These are phyloP conservation scores for Mortierella sp. DNA, from an alignment of 371 early-diverging fungal genomes.

Conservation along the genomic window DNA sequence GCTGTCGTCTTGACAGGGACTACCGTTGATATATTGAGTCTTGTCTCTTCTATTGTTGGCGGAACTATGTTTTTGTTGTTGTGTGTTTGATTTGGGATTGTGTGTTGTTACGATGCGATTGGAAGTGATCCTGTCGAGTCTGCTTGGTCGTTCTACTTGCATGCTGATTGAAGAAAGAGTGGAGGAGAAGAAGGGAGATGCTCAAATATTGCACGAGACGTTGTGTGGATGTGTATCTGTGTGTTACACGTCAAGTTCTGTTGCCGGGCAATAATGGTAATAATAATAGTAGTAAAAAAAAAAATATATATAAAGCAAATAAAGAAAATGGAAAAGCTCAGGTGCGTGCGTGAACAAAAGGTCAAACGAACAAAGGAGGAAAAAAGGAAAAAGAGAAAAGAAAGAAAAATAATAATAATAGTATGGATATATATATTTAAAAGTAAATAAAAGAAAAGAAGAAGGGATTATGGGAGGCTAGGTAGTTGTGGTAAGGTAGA, in stretches of 20 bases:
- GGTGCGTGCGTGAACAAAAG: background rate
- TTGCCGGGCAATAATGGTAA: background rate
- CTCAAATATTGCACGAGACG: background rate
- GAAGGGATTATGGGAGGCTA: conserved; percentile 4
- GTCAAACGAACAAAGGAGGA: conserved; percentile 4
- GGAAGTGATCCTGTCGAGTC: conserved; percentile 21
- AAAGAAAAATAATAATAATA: conserved; percentile 4
- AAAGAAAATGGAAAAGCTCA: background rate
- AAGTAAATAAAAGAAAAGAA: background rate
- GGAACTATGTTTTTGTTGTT: conserved; percentile 10
- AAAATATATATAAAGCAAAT: background rate
- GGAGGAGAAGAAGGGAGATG: background rate
- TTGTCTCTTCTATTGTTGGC: background rate
- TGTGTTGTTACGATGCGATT: conserved; percentile 10
- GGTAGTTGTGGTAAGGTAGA: background rate
- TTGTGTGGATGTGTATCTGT: background rate
- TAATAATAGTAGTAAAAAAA: background rate
- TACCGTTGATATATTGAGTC: background rate
- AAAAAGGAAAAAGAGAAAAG: background rate
- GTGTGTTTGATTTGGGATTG: conserved; percentile 7
- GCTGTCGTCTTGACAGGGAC: background rate
- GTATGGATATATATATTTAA: background rate
- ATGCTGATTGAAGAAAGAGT: background rate
- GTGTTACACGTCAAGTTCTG: background rate
- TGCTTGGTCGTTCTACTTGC: conserved; percentile 30